These are phyloP conservation scores for Pleurotus cornucopiae DNA, from an alignment of 768 basidiomycete genomes.

Conservation along the genomic window DNA sequence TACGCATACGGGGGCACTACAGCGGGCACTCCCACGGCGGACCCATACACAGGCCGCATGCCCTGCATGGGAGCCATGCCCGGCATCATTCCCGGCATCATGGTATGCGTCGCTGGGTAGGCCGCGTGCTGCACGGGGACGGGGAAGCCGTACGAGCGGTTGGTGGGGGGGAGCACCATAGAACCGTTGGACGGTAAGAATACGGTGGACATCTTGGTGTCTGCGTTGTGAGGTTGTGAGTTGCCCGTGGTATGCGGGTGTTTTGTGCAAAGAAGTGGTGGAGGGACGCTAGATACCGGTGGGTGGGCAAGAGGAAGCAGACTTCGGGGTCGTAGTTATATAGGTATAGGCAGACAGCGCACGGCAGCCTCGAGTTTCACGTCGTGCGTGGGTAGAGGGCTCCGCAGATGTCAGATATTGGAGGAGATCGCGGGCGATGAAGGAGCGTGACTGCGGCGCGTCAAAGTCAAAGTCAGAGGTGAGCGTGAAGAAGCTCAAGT, in stretches of 20 bases:
- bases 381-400: background rate
- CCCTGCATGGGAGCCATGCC: background rate
- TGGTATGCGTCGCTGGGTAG: background rate
- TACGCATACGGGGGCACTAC: conserved; percentile 4
- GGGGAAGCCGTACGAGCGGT: background rate
- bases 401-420: background rate
- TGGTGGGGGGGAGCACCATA: conserved; percentile 1
- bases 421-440: background rate
- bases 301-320: background rate
- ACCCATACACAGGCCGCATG: background rate
- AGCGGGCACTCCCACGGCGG: background rate
- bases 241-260: background rate
- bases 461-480: too few species aligned
- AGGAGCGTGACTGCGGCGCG: background rate
- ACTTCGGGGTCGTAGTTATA: background rate
- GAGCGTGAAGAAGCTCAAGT: background rate
- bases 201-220: conserved; percentile 2
- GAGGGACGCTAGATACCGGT: background rate
- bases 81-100: background rate
- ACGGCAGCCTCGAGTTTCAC: background rate
- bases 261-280: background rate
- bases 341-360: background rate
- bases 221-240: background rate
- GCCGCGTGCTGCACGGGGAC: conserved; percentile 1
- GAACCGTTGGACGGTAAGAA: conserved; percentile 7